These are phyloP conservation scores for Gastrolobium bilobum DNA, from an alignment of 306 rosid species.

Conservation along the genomic window DNA sequence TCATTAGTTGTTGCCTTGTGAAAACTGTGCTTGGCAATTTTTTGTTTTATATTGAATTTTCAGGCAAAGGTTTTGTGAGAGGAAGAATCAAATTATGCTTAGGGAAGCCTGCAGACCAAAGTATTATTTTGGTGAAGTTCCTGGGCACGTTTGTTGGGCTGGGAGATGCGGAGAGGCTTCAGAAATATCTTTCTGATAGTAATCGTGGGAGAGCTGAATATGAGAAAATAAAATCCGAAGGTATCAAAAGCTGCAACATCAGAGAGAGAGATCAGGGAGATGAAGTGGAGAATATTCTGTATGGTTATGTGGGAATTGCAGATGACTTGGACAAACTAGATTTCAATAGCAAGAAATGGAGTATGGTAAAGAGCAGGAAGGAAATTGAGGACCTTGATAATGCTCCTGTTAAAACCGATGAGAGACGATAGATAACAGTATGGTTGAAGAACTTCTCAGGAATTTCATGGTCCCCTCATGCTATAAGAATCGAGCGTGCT, in stretches of 20 bases:
- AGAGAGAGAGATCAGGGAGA: constrained; percentile 45
- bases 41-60: constrained; percentile 39
- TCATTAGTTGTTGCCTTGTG: constrained; percentile 37
- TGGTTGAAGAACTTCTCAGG: constrained; percentile 36
- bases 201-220: constrained; percentile 54
- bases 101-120: constrained; percentile 70
- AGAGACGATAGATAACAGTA: constrained; percentile 46
- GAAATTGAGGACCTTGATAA: constrained; percentile 84
- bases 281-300: constrained; percentile 68
- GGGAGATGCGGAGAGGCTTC: constrained; percentile 67
- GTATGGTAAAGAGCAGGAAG: constrained; percentile 83
- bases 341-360: constrained; percentile 64
- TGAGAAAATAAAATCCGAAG: constrained; percentile 52
- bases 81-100: constrained; percentile 79
- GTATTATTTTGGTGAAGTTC: constrained; percentile 63
- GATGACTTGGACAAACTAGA: constrained; percentile 88
- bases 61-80: constrained; percentile 86
- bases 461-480: constrained; percentile 29
- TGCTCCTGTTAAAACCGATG: constrained; percentile 76
- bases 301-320: constrained; percentile 84
- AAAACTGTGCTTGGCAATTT: constrained; percentile 41
- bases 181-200: constrained; percentile 56
- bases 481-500: constrained; percentile 8
- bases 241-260: constrained; percentile 40
- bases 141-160: constrained; percentile 65